Evolutionary conservation across 345 rosid species (phyloP).

Genomic region (Atalantia buxifolia): DNA sequence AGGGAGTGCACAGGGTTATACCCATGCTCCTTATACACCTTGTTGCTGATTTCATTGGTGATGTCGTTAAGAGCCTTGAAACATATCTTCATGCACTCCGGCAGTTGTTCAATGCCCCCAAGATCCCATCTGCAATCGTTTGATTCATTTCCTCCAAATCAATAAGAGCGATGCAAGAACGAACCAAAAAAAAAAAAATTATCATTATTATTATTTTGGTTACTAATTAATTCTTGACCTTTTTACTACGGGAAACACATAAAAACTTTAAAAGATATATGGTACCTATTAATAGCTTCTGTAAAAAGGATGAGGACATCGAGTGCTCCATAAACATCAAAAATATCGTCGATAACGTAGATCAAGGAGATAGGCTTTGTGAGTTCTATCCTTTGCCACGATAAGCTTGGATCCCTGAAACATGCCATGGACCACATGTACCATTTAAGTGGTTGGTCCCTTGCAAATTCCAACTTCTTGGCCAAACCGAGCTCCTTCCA

Average conservation of each 20-base stretch:
- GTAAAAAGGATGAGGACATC: conserved; percentile 49
- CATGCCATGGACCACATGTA: conserved; percentile 41
- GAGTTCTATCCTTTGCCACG: conserved; percentile 42
- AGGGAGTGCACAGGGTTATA: conserved; percentile 38
- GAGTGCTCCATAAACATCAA: conserved; percentile 38
- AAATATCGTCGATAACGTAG: conserved; percentile 57
- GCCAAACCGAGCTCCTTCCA: conserved; percentile 49
- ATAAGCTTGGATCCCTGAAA: conserved; percentile 44
- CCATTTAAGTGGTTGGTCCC: conserved; percentile 60
- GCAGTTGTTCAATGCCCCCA: conserved; percentile 23
- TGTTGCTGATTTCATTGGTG: conserved; percentile 39
- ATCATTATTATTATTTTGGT: background rate
- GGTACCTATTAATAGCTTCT: conserved; percentile 37
- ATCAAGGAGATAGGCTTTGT: conserved; percentile 51
- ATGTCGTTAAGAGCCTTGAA: conserved; percentile 41
- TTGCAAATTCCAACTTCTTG: conserved; percentile 38
- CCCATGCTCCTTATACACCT: conserved; percentile 29
- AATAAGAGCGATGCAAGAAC: no score
- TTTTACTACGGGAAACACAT: no score
- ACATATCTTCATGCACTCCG: conserved; percentile 37
- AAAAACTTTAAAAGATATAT: background rate
- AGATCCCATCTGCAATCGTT: conserved; percentile 39
- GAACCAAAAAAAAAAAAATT: no score
- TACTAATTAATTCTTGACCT: no score
- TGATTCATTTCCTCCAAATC: background rate